These are phyloP conservation scores for Spatholobus suberectus DNA, from an alignment of 306 rosid species.

Conservation along the genomic window DNA sequence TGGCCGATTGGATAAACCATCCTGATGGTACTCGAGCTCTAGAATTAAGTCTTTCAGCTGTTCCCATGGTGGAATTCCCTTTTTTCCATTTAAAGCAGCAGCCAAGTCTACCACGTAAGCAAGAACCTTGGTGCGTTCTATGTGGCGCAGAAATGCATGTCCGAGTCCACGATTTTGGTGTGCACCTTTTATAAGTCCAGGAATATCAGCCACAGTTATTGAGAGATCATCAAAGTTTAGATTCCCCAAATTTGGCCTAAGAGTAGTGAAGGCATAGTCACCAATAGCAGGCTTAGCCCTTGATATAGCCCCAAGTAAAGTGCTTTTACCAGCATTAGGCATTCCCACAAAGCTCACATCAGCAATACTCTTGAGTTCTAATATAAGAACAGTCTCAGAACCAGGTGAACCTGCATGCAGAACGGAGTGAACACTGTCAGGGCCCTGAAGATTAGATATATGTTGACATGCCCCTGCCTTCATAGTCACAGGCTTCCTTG, in stretches of 20 bases:
- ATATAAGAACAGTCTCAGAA: constrained; percentile 70
- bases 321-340: constrained; percentile 99
- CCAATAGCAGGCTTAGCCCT: constrained; percentile 86
- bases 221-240: constrained; percentile 82
- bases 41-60: constrained; percentile 75
- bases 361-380: constrained; percentile 93
- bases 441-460: constrained; percentile 33
- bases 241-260: constrained; percentile 89
- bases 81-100: constrained; percentile 74
- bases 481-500: constrained; percentile 48
- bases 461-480: constrained; percentile 39
- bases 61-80: constrained; percentile 93
- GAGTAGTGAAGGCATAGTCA: constrained; percentile 93
- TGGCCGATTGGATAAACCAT: constrained; percentile 79
- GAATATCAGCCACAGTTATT: constrained; percentile 91
- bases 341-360: constrained; percentile 95
- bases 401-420: constrained; percentile 63
- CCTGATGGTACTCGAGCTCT: constrained; percentile 89
- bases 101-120: constrained; percentile 91
- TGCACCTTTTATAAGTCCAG: constrained; percentile 94
- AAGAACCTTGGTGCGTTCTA: constrained; percentile 87
- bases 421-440: constrained; percentile 53
- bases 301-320: constrained; percentile 87
- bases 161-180: constrained; percentile 90
- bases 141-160: constrained; percentile 91